Conservation (phyloP, 2,329 filamentous ascomycete genomes). For the Alternaria sp. region DNA sequence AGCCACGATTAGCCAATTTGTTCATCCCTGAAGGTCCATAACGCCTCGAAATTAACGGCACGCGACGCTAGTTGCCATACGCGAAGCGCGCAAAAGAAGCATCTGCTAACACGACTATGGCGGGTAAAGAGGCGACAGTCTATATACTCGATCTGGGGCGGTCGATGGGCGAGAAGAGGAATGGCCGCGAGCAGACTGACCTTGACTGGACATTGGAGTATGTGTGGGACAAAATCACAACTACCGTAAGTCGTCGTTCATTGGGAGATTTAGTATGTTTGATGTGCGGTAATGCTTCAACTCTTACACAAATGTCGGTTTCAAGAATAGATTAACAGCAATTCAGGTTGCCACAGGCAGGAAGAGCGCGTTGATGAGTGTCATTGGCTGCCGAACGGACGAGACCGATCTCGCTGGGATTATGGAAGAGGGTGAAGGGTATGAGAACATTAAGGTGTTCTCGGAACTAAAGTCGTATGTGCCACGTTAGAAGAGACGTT, state of each 20-base stretch:
- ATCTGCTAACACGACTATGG: conserved; percentile 66
- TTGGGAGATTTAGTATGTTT: conserved; percentile 32
- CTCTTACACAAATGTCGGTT: background rate
- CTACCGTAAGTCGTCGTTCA: conserved; percentile 65
- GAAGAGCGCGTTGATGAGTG: conserved; percentile 78
- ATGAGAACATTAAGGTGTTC: conserved; percentile 82
- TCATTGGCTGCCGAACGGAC: conserved; percentile 85
- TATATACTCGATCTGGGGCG: conserved; percentile 89
- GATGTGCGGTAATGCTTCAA: background rate
- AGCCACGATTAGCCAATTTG: background rate
- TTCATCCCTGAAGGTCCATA: background rate
- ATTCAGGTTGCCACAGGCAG: conserved; percentile 68
- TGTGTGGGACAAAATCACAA: conserved; percentile 91
- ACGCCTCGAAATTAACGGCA: background rate
- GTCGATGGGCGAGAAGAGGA: conserved; percentile 79
- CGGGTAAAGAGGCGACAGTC: conserved; percentile 90
- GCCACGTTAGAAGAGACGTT: rapidly evolving
- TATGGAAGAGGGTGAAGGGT: conserved; percentile 73
- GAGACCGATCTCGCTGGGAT: conserved; percentile 51
- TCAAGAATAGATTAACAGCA: conserved; percentile 11
- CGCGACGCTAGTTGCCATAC: background rate
- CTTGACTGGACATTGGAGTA: conserved; percentile 91
- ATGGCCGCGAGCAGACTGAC: conserved; percentile 78
- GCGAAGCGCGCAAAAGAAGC: conserved; percentile 5
- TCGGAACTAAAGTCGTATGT: conserved; percentile 68